Evolutionary conservation across 2,329 filamentous ascomycete genomes (phyloP).

Genomic region (Harringtonia lauricola): DNA sequence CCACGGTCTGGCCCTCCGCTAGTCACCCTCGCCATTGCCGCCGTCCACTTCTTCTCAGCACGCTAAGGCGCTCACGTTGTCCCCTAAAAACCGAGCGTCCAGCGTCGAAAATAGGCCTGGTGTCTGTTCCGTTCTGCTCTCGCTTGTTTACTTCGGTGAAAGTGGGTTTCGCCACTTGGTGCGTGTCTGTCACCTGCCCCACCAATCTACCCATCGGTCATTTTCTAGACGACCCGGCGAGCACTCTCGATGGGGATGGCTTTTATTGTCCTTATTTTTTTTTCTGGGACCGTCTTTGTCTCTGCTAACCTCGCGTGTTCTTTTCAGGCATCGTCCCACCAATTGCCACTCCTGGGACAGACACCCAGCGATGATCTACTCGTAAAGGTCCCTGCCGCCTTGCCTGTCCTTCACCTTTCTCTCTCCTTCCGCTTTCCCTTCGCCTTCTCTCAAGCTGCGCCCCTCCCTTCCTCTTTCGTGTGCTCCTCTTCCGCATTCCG

Average conservation of each 20-base stretch:
- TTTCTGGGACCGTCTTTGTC: conserved; percentile 5
- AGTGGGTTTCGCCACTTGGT: conserved; percentile 13
- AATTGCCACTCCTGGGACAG: conserved; percentile 8
- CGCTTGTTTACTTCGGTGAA: conserved; percentile 10
- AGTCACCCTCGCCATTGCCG: neutral
- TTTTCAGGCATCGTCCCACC: conserved; percentile 8
- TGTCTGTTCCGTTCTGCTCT: conserved; percentile 5
- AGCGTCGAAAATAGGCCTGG: conserved; percentile 3
- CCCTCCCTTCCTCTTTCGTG: neutral
- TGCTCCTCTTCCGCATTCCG: neutral
- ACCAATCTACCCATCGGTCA: conserved; percentile 9
- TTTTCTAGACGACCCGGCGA: conserved; percentile 5
- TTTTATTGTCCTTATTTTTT: conserved; percentile 1
- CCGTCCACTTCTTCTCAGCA: neutral
- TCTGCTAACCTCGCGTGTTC: conserved; percentile 9
- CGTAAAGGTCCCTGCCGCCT: conserved; percentile 8
- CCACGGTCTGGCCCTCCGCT: neutral
- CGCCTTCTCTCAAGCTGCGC: neutral
- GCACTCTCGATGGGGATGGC: conserved; percentile 5
- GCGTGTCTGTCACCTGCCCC: conserved; percentile 12
- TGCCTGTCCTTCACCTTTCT: neutral
- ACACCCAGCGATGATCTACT: conserved; percentile 7
- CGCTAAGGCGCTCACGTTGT: conserved; percentile 2
- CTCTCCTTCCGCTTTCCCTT: neutral
- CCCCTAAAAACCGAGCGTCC: conserved; percentile 5